Conservation (phyloP, 73 alveolate species). For the Stentor roeselii region DNA sequence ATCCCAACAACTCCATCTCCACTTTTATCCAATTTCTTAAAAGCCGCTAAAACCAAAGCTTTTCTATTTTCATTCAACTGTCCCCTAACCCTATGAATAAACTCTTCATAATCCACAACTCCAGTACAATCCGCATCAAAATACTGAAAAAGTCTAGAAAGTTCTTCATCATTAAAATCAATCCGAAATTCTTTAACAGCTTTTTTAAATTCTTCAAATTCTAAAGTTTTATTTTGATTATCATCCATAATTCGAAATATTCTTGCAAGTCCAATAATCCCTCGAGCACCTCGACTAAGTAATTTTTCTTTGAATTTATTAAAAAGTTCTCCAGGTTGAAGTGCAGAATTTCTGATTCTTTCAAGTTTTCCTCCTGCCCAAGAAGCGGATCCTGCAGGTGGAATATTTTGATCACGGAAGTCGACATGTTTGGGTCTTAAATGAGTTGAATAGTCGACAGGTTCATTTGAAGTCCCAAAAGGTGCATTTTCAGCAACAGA, state of each 20-base stretch:
- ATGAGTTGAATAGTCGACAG: constrained; percentile 32
- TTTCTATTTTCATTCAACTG: constrained; percentile 50
- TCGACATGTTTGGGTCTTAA: constrained; percentile 25
- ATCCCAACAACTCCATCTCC: constrained; percentile 74
- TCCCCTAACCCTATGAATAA: constrained; percentile 53
- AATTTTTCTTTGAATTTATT: constrained; percentile 61
- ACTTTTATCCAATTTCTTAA: constrained; percentile 65
- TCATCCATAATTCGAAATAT: constrained; percentile 80
- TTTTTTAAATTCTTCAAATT: constrained; percentile 62
- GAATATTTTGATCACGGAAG: constrained; percentile 30
- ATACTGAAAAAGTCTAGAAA: constrained; percentile 64
- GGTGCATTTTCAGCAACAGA: constrained; percentile 41
- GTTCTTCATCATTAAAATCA: constrained; percentile 70
- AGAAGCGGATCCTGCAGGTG: constrained; percentile 46
- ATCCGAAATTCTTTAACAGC: constrained; percentile 61
- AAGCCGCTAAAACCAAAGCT: constrained; percentile 52
- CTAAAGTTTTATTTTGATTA: constrained; percentile 59
- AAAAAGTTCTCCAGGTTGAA: constrained; percentile 26
- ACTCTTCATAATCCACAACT: constrained; percentile 52
- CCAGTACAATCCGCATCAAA: constrained; percentile 84
- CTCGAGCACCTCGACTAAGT: constrained; percentile 88
- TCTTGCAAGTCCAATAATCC: constrained; percentile 80
- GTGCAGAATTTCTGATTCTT: neutral
- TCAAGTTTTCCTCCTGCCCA: constrained; percentile 26
- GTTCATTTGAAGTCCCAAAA: constrained; percentile 23